Conservation (phyloP, 257 asterid species). For the Striga asiatica region DNA sequence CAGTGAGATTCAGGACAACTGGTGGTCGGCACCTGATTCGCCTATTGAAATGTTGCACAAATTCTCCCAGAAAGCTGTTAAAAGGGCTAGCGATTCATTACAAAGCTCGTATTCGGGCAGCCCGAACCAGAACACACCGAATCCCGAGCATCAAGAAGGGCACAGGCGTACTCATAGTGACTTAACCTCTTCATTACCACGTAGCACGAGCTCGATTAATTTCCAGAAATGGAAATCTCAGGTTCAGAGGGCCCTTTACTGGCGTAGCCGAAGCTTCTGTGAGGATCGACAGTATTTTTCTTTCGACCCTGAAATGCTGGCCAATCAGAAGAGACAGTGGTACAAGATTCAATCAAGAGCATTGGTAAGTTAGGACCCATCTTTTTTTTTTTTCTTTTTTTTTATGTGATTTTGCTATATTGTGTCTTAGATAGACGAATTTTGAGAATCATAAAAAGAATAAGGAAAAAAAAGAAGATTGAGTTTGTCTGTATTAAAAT, state of each 20-base stretch:
- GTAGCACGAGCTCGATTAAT: neutral
- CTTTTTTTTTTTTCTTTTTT: neutral
- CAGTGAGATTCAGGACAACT: neutral
- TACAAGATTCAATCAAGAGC: slow-evolving; percentile 43
- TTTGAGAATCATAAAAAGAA: too few species aligned
- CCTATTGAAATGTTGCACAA: neutral
- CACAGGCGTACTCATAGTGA: neutral
- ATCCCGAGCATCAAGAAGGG: neutral
- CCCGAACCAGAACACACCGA: neutral
- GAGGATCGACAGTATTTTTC: slow-evolving; percentile 23
- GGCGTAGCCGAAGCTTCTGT: slow-evolving; percentile 33
- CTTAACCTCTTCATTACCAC: neutral
- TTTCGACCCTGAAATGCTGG: slow-evolving; percentile 58
- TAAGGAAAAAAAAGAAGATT: too few species aligned
- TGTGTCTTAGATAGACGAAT: too few species aligned
- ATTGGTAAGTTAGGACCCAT: slow-evolving; percentile 29
- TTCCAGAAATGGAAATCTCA: slow-evolving; percentile 49
- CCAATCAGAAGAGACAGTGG: slow-evolving; percentile 69
- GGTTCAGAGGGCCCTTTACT: slow-evolving; percentile 46
- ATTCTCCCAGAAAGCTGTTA: neutral
- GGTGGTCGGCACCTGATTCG: neutral
- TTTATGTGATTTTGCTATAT: too few species aligned
- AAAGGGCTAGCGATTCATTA: neutral
- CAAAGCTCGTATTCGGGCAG: neutral
- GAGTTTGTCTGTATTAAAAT: neutral